Evolutionary conservation across 176 grass and related monocot genomes (phyloP).

Genomic region (Triticum turgidum): DNA sequence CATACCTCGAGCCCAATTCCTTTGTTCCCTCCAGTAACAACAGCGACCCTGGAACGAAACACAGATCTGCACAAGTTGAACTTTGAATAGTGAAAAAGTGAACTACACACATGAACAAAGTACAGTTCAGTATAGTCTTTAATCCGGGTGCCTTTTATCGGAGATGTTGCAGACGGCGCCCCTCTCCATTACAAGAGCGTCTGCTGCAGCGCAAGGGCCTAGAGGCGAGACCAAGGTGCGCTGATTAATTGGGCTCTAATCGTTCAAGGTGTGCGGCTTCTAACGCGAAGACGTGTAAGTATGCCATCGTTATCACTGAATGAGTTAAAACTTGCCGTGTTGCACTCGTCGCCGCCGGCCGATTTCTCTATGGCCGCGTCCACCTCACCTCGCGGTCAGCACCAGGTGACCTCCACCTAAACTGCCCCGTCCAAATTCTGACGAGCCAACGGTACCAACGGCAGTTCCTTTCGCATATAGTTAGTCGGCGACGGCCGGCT

Average conservation of each 20-base stretch:
- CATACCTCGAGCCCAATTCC: slow-evolving; percentile 64
- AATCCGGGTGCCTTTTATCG: slow-evolving; percentile 16
- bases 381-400: too few relatives aligned
- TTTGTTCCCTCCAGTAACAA: slow-evolving; percentile 63
- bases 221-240: neutral
- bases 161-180: neutral
- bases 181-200: slow-evolving; percentile 14
- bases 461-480: too few relatives aligned
- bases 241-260: neutral
- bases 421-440: neutral
- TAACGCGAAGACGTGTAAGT: neutral
- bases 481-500: neutral
- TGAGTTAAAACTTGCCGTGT: neutral
- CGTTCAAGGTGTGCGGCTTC: neutral
- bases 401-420: neutral
- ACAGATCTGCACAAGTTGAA: neutral
- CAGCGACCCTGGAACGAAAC: slow-evolving; percentile 33
- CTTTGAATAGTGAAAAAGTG: neutral
- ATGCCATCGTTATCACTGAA: neutral
- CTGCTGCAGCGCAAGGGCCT: neutral
- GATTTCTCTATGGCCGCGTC: neutral
- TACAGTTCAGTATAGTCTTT: neutral
- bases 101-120: neutral
- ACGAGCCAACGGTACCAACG: neutral
- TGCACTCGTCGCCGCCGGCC: neutral